Evolutionary conservation across 2,329 filamentous ascomycete genomes (phyloP), one percentile per base, ranked within the genome.

Genomic region (Zelopaecilomyces penicillatus): DNA sequence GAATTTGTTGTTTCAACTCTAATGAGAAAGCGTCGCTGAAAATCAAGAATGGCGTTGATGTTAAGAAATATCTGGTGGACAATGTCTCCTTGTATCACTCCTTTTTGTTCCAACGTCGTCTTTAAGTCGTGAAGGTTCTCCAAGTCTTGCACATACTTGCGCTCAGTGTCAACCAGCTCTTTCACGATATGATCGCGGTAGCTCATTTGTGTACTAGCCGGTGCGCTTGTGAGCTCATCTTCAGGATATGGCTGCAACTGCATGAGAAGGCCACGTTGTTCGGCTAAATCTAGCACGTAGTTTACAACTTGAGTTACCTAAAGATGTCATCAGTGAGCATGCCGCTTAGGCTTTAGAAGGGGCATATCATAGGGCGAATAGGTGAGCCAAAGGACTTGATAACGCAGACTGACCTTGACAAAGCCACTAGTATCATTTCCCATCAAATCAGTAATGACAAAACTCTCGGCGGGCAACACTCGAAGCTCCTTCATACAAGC

Each of bases 1-100:
- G 87, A 89, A 58, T 97, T 95, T 33, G 90, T 94, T 29, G 94
- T 94, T 68, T 98, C 93, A 50, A 98, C 87, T 44, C 89, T 84
- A 57, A 98, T 97, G 39, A 98, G 73, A 58, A 98, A 97, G 29
- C 90, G 81, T 50, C 94, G 83, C 61, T 97, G 91, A 61, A 96
- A 95, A 64, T 98, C 93, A 42, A 98, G 76, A 39, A 98, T 86
- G 30, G 86, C 82, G 62, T 97, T 95, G 59, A 97, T 81, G 65
- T 98, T 98, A 50, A 97, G 75, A 66, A 98, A 98, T 50, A 98
- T 96, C 59, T 90, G 82, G 67, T 97, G 90, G 26, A 95, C 83
- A 7, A 84, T 80, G 61, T 98, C 93, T 43, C 93, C 91, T 2
- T 87, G 85, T 51, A 97, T 81, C 33, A 88, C 80, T 33, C 89